Evolutionary conservation across 1,284 basidiomycete genomes (phyloP).

Genomic region (Sporisorium exsertum): DNA sequence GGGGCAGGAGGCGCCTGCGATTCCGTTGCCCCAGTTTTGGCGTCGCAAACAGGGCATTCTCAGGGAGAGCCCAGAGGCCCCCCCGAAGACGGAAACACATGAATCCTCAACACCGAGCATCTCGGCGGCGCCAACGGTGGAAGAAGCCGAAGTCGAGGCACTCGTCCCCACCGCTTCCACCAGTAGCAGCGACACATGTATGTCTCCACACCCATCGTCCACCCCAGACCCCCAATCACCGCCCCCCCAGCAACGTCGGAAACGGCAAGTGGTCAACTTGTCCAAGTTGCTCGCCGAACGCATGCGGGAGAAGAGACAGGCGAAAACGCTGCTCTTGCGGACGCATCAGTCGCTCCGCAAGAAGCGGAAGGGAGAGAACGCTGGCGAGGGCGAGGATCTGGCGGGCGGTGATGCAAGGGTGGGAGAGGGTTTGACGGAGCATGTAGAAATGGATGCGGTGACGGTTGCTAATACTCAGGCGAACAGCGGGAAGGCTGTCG

Average conservation of each 20-base stretch:
- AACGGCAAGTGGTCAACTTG: conserved; percentile 11
- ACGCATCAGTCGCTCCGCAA: conserved; percentile 39
- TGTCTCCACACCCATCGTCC: neutral
- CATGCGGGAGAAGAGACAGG: conserved; percentile 32
- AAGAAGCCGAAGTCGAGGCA: neutral
- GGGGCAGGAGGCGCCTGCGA: conserved; percentile 21
- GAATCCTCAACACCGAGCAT: neutral
- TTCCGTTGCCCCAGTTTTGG: conserved; percentile 41
- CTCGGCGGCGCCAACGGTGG: neutral
- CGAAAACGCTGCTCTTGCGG: conserved; percentile 27
- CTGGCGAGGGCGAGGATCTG: neutral
- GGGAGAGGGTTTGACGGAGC: neutral
- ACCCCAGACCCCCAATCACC: neutral
- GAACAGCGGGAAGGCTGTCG: neutral
- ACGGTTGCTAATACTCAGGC: neutral
- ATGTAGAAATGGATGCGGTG: neutral
- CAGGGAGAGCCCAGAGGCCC: neutral
- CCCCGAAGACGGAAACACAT: neutral
- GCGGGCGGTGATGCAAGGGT: neutral
- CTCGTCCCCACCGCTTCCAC: neutral
- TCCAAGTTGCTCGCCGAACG: conserved; percentile 35
- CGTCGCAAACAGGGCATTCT: neutral
- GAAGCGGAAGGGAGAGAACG: neutral
- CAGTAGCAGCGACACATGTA: neutral
- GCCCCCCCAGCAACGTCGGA: no score